Percentiles rank a stretch among this genome's conserved stretches.
These are phyloP conservation scores for Cucumis hystrix DNA, from an alignment of 306 rosid genomes.

Conservation along the genomic window DNA sequence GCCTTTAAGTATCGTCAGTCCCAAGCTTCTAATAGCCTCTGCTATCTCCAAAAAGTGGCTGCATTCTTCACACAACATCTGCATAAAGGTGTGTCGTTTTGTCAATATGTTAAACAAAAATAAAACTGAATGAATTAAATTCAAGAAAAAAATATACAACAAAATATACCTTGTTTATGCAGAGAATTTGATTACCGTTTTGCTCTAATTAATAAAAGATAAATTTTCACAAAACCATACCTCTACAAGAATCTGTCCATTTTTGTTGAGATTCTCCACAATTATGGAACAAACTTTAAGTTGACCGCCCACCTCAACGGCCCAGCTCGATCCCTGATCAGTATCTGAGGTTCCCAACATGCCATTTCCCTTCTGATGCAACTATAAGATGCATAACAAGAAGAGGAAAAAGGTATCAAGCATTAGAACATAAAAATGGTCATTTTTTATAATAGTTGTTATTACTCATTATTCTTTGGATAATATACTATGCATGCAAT, in stretches of 20 bases:
- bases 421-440: background rate
- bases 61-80: slow-evolving; percentile 95
- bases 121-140: background rate
- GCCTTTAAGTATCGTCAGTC: slow-evolving; percentile 62
- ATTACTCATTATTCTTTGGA: background rate
- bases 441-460: background rate
- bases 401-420: background rate
- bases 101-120: background rate
- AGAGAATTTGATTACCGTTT: background rate
- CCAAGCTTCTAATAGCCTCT: slow-evolving; percentile 79
- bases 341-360: slow-evolving; percentile 37
- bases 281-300: slow-evolving; percentile 72
- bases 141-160: background rate
- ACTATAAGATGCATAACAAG: slow-evolving; percentile 26
- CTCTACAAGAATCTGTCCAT: slow-evolving; percentile 95
- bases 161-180: background rate
- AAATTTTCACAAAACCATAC: slow-evolving; percentile 18
- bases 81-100: slow-evolving; percentile 8
- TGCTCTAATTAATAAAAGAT: background rate
- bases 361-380: slow-evolving; percentile 46
- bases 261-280: slow-evolving; percentile 77
- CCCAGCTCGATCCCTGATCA: slow-evolving; percentile 92
- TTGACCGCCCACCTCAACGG: slow-evolving; percentile 92
- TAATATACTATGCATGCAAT: background rate
- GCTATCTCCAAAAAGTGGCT: slow-evolving; percentile 95